phyloP scores from a whole-genome alignment of 2,329 filamentous ascomycete species.

The Aspergillus luchuensis region DNA sequence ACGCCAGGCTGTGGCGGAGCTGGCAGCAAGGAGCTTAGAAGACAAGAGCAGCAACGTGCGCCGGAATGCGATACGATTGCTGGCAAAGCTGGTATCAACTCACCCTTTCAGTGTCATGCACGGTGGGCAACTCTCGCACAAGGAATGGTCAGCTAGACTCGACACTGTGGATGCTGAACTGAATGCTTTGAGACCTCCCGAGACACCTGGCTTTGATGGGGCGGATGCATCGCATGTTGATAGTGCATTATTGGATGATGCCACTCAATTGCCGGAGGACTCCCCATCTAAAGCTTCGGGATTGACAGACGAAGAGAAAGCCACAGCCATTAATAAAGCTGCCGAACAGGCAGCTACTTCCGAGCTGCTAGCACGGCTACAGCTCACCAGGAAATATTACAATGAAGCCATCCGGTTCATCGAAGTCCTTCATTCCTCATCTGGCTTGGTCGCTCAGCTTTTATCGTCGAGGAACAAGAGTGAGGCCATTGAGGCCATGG shows the following conservation, averaged over 20 bases:
- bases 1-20: conserved; percentile 80
- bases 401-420: conserved; percentile 93
- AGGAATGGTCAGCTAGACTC: conserved; percentile 81
- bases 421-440: conserved; percentile 82
- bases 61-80: conserved; percentile 89
- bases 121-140: conserved; percentile 78
- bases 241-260: conserved; percentile 79
- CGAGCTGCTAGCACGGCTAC: conserved; percentile 83
- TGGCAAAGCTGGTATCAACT: conserved; percentile 84
- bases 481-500: conserved; percentile 98
- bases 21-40: conserved; percentile 85
- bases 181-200: conserved; percentile 74
- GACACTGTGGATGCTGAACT: conserved; percentile 83
- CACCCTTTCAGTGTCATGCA: conserved; percentile 94
- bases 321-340: conserved; percentile 73
- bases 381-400: conserved; percentile 87
- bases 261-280: conserved; percentile 71
- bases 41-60: conserved; percentile 98
- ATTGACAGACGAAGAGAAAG: conserved; percentile 79
- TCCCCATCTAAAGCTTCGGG: conserved; percentile 66
- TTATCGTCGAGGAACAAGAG: conserved; percentile 96
- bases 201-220: conserved; percentile 71
- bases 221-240: conserved; percentile 71
- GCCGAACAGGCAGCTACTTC: conserved; percentile 85
- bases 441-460: conserved; percentile 78